A percentile compares a stretch with the other conserved stretches of the same genome.
Evolutionary conservation across 1,139 yeast species (phyloP).

Genomic region (Nematodospora anomalae): DNA sequence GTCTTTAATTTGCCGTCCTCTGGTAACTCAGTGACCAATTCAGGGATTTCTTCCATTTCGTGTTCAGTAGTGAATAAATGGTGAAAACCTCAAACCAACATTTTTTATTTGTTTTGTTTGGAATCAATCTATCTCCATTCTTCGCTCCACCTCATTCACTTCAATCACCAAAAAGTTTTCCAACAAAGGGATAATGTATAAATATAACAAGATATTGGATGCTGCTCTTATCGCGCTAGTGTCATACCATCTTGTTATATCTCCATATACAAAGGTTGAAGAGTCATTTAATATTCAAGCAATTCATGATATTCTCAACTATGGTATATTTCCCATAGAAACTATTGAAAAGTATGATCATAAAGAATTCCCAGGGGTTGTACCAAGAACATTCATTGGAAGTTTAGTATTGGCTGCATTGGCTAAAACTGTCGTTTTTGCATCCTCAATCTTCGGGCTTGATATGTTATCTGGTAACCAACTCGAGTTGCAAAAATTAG

Average conservation of each 20-base stretch:
- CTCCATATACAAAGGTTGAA: constrained; percentile 92
- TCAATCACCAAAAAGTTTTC: no score
- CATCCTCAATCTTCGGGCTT: constrained; percentile 17
- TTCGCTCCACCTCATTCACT: neutral
- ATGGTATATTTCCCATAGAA: constrained; percentile 51
- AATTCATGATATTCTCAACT: constrained; percentile 71
- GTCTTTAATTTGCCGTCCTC: constrained; percentile 10
- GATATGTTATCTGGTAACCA: constrained; percentile 24
- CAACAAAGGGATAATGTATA: no score
- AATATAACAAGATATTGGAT: constrained; percentile 26
- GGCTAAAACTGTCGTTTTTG: constrained; percentile 30
- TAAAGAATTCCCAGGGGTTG: constrained; percentile 78
- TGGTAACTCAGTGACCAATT: constrained; percentile 42
- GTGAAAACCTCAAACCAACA: neutral
- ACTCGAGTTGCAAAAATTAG: constrained; percentile 46
- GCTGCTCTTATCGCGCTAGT: constrained; percentile 29
- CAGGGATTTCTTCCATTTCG: constrained; percentile 50
- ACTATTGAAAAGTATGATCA: constrained; percentile 62
- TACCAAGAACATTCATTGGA: constrained; percentile 84
- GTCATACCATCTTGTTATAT: constrained; percentile 45
- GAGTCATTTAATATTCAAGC: constrained; percentile 94
- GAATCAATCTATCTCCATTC: neutral
- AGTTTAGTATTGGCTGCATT: constrained; percentile 55
- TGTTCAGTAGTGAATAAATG: neutral
- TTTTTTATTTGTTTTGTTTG: no score